Percentiles rank a stretch among this genome's conserved stretches.
These are phyloP conservation scores for Chlorociboria aeruginascens DNA, from an alignment of 495 filamentous ascomycete species.

Conservation along the genomic window DNA sequence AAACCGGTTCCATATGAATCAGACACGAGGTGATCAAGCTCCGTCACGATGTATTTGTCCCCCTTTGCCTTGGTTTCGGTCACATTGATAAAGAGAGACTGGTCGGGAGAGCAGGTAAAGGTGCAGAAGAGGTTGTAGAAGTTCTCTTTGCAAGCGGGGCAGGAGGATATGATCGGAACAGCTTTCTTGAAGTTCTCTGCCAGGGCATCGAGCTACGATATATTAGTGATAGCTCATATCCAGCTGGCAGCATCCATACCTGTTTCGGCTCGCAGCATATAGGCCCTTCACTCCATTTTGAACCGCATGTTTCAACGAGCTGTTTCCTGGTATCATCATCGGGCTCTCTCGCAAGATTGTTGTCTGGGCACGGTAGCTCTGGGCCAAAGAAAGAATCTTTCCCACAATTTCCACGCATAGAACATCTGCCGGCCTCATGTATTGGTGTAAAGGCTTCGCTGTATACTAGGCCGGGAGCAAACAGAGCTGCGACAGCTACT, in stretches of 20 bases:
- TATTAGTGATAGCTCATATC: background rate
- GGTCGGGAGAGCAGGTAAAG: slow-evolving; percentile 93
- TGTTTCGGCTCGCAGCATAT: slow-evolving; percentile 81
- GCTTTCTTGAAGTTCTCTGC: slow-evolving; percentile 75
- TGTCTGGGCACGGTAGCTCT: slow-evolving; percentile 89
- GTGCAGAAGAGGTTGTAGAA: slow-evolving; percentile 97
- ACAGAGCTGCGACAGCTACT: slow-evolving; percentile 6
- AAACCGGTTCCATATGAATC: slow-evolving; percentile 79
- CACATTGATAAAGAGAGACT: slow-evolving; percentile 91
- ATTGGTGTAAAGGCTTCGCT: slow-evolving; percentile 35
- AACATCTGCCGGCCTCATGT: slow-evolving; percentile 84
- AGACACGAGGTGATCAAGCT: slow-evolving; percentile 83
- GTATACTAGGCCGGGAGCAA: slow-evolving; percentile 8
- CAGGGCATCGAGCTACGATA: slow-evolving; percentile 56
- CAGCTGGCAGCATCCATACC: slow-evolving; percentile 28
- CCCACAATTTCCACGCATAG: slow-evolving; percentile 83
- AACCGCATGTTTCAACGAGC: slow-evolving; percentile 75
- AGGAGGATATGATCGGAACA: slow-evolving; percentile 76
- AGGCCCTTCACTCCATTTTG: slow-evolving; percentile 67
- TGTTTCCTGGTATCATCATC: slow-evolving; percentile 55
- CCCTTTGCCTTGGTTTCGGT: slow-evolving; percentile 57
- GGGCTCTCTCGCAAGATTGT: slow-evolving; percentile 66
- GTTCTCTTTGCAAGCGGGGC: slow-evolving; percentile 91
- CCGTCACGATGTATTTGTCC: slow-evolving; percentile 65
- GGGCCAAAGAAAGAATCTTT: slow-evolving; percentile 77